phyloP scores from a whole-genome alignment of 1,284 basidiomycete genomes.

The Porogramme epimiltina region DNA sequence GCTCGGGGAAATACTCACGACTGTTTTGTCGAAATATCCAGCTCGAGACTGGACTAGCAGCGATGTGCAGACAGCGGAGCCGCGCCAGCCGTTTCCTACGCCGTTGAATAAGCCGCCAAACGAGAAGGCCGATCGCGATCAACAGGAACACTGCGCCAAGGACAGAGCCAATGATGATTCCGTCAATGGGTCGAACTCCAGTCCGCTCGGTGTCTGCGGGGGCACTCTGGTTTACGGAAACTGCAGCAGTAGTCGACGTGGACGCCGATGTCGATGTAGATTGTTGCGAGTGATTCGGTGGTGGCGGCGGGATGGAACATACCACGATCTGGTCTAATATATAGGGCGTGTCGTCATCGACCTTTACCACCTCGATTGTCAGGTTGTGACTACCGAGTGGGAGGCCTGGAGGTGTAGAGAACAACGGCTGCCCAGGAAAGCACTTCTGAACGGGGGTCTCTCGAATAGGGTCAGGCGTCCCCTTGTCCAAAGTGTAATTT shows the following conservation, averaged over 20 bases:
- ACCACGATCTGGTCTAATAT: constrained; percentile 37
- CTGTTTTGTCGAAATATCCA: constrained; percentile 24
- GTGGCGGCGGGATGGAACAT: constrained; percentile 23
- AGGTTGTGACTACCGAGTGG: constrained; percentile 36
- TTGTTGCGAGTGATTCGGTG: not conserved
- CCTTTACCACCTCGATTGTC: constrained; percentile 37
- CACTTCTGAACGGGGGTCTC: constrained; percentile 35
- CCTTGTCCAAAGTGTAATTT: constrained; percentile 40
- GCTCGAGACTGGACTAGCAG: constrained; percentile 22
- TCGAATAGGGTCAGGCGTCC: constrained; percentile 33
- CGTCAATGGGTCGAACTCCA: not conserved
- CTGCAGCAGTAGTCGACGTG: not conserved
- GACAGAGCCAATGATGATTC: constrained; percentile 17
- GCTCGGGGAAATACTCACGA: constrained; percentile 6
- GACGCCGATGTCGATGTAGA: constrained; percentile 15
- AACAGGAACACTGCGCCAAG: constrained; percentile 16
- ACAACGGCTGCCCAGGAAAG: constrained; percentile 45
- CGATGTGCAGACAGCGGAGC: constrained; percentile 9
- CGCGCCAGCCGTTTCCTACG: constrained; percentile 2
- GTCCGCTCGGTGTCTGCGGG: not conserved
- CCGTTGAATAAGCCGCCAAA: constrained; percentile 15
- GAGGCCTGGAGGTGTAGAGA: constrained; percentile 33
- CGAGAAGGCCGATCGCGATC: constrained; percentile 12
- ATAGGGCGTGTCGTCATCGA: constrained; percentile 34
- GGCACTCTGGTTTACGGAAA: not conserved